These are phyloP conservation scores for Quercus aquifolioides DNA, from an alignment of 306 rosid species.

Conservation along the genomic window DNA sequence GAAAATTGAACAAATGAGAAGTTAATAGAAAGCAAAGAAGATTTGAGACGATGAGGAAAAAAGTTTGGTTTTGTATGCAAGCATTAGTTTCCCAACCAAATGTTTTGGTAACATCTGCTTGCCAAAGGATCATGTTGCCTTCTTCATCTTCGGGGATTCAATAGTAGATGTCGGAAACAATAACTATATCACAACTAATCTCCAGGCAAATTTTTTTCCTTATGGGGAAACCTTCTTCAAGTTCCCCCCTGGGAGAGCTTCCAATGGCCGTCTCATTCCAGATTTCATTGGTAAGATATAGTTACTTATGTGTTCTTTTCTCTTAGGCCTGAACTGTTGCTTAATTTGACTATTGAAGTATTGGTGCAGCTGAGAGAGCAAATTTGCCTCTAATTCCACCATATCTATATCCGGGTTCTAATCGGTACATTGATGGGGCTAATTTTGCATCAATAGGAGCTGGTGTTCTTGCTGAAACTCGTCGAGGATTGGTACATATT, in stretches of 20 bases:
- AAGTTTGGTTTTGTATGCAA: neutral
- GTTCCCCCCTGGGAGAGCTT: neutral
- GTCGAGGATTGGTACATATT: neutral
- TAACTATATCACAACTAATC: neutral
- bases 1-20: neutral
- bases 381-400: neutral
- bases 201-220: neutral
- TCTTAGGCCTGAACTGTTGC: neutral
- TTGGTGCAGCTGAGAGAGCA: neutral
- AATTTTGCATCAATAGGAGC: slow-evolving; percentile 53
- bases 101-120: slow-evolving; percentile 1
- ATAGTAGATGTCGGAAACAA: slow-evolving; percentile 39
- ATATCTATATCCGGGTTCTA: neutral
- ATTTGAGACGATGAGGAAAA: slow-evolving; percentile 1
- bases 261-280: slow-evolving; percentile 5
- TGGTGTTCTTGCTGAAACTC: neutral
- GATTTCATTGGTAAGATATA: slow-evolving; percentile 41
- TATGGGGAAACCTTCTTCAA: neutral
- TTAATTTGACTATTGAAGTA: neutral
- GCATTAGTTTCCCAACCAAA: neutral
- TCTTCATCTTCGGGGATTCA: slow-evolving; percentile 61
- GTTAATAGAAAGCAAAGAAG: neutral
- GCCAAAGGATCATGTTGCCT: slow-evolving; percentile 18
- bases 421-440: neutral
- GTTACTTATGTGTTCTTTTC: neutral